Evolutionary conservation across 257 asterid genomes (phyloP), one percentile per base, ranked within the genome.

Genomic region (Dorcoceras hygrometricum): DNA sequence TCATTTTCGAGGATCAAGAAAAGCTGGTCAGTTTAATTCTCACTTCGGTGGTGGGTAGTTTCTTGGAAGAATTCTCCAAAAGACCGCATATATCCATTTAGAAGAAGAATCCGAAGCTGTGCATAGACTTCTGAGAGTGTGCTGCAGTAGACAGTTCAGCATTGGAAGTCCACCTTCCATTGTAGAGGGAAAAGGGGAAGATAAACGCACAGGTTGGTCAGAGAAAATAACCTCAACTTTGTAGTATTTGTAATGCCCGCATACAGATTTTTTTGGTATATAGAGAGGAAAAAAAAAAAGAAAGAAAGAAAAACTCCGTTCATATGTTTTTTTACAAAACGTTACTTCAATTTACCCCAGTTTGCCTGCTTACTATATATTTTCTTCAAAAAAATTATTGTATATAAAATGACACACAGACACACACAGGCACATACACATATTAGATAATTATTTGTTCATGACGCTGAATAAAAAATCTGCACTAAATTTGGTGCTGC

Each of bases 21-120:
- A 62, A 24, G 50, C 6, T 75, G 75, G 77, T 12, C 4, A 14
- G 6, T 43, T n/a, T n/a, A n/a, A n/a, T 43, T 43, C 51, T 80
- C 82, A 89, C 95, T 85, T 89, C 27, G 97, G 94, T 26, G 97
- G 97, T 70, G 97, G 97, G 54, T 83, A 89, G 54, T 83, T 87
- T 70, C 97, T 83, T 9, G 97, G 97, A 55, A 89, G 77, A 77
- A 85, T 86, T 57, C 85, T 87, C 97, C 97, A 89, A 77, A 85
- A 89, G 71, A 89, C 87, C 27, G 97, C 88, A 71, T 87, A 89
- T 18, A 71, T 87, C 97, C 97, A 89, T 54, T 87, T 88, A 4
- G 91, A 74, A 65, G 90, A 77, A 59, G 85, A 79, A 73, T 75
- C 76, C 25, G 83, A 72, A 61, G 62, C 80, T 60, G 83, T 68